Conservation (phyloP, 2,329 filamentous ascomycete species). For the Helminthosporium solani region DNA sequence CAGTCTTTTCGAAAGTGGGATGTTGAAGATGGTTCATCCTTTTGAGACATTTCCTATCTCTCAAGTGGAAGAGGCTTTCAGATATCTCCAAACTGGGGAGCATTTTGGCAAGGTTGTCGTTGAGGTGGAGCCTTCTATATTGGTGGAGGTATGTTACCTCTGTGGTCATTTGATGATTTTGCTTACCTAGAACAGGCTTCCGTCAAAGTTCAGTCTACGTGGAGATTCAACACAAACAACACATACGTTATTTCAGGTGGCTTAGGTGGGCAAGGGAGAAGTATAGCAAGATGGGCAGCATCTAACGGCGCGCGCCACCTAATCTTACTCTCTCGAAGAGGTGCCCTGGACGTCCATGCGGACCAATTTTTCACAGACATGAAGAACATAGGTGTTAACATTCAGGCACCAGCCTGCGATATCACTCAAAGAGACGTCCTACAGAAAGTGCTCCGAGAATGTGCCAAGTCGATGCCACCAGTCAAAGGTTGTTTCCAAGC, state of each 20-base stretch:
- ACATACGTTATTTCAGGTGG: slow-evolving; percentile 22
- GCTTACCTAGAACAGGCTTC: not conserved
- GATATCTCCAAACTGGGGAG: slow-evolving; percentile 17
- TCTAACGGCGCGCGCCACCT: slow-evolving; percentile 10
- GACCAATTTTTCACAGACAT: slow-evolving; percentile 7
- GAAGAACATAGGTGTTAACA: not conserved
- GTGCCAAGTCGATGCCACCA: slow-evolving; percentile 18
- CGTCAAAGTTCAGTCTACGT: too few species aligned
- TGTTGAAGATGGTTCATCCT: too few species aligned
- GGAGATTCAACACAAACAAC: too few species aligned
- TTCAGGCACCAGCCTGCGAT: slow-evolving; percentile 11
- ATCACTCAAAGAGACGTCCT: slow-evolving; percentile 3
- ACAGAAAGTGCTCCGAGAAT: slow-evolving; percentile 5
- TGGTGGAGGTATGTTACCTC: slow-evolving; percentile 11
- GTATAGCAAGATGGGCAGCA: slow-evolving; percentile 15
- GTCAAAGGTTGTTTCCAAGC: slow-evolving; percentile 16
- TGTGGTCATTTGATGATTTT: slow-evolving; percentile 18
- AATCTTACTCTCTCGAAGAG: slow-evolving; percentile 19
- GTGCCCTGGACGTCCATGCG: slow-evolving; percentile 1
- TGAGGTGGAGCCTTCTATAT: slow-evolving; percentile 2
- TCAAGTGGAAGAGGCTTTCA: slow-evolving; percentile 15
- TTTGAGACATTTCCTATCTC: too few species aligned
- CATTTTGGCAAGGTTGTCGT: slow-evolving; percentile 16
- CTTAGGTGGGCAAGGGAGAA: slow-evolving; percentile 20
- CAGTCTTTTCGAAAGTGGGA: too few species aligned